phyloP scores from a whole-genome alignment of 345 rosid genomes.

The Syzygium oleosum region DNA sequence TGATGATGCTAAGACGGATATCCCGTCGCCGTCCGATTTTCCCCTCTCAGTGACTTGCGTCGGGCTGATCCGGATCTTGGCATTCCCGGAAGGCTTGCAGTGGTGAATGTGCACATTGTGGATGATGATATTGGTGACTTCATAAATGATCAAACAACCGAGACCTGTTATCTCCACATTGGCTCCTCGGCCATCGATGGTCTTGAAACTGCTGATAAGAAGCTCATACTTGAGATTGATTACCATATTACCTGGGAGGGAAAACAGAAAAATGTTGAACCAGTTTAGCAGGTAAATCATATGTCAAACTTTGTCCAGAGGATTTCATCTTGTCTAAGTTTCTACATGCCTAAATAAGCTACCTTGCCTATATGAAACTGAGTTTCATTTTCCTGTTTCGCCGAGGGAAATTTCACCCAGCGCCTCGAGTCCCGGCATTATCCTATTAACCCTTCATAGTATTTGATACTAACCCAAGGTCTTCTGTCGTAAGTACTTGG shows the following conservation, averaged over 20 bases:
- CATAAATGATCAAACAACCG: slow-evolving; percentile 5
- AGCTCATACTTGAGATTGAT: slow-evolving; percentile 13
- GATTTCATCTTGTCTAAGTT: background rate
- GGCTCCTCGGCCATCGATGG: slow-evolving; percentile 17
- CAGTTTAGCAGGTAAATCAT: background rate
- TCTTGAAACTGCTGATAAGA: slow-evolving; percentile 9
- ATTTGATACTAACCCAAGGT: background rate
- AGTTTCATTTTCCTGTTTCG: background rate
- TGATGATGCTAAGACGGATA: slow-evolving; percentile 1
- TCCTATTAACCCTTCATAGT: background rate
- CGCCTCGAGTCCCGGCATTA: background rate
- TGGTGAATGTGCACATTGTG: slow-evolving; percentile 10
- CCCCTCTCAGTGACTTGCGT: background rate
- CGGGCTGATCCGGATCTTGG: slow-evolving; percentile 11
- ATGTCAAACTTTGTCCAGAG: background rate
- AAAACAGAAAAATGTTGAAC: background rate
- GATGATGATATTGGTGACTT: slow-evolving; percentile 9
- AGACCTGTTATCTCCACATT: slow-evolving; percentile 3
- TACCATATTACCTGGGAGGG: slow-evolving; percentile 5
- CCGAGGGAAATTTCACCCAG: background rate
- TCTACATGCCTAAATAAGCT: background rate
- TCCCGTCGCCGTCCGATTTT: slow-evolving; percentile 9
- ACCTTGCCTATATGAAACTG: background rate
- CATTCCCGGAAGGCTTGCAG: slow-evolving; percentile 14
- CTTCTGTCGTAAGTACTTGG: background rate